Evolutionary conservation across 176 grass and related monocot genomes (phyloP).

Genomic region (maize (Zea mays)): DNA sequence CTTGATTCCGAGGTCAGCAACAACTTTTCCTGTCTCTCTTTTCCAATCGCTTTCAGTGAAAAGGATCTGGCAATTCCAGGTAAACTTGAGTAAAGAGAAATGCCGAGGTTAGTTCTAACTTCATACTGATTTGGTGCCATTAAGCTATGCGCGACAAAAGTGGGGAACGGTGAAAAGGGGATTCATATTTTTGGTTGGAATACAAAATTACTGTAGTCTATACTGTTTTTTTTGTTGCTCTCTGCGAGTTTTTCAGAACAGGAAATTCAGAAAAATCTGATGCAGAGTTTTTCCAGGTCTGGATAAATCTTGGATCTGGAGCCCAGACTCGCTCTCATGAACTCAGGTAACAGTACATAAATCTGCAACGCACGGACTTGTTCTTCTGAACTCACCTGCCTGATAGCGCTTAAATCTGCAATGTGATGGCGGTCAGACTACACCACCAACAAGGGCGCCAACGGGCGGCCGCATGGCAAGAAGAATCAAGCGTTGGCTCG

Average conservation of each 20-base stretch:
- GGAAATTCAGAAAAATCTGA: neutral
- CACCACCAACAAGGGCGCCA: constrained; percentile 21
- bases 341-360: neutral
- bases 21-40: constrained; percentile 13
- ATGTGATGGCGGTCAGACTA: constrained; percentile 44
- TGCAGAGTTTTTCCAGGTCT: neutral
- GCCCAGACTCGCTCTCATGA: neutral
- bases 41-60: constrained; percentile 22
- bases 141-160: neutral
- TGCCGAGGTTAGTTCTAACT: neutral
- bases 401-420: neutral
- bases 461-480: constrained; percentile 38
- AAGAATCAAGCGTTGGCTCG: constrained; percentile 33
- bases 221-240: neutral
- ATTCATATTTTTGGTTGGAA: neutral
- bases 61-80: constrained; percentile 7
- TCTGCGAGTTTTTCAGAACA: neutral
- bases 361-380: neutral
- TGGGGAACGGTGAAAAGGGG: neutral
- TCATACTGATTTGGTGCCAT: neutral
- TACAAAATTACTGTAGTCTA: neutral
- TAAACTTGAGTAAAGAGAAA: neutral
- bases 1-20: neutral
- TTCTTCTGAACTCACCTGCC: neutral
- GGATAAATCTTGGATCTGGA: neutral